A percentile compares a stretch with the other conserved stretches of the same genome.
Conservation (phyloP, 73 alveolate genomes). For the Tetrahymena borealis region DNA sequence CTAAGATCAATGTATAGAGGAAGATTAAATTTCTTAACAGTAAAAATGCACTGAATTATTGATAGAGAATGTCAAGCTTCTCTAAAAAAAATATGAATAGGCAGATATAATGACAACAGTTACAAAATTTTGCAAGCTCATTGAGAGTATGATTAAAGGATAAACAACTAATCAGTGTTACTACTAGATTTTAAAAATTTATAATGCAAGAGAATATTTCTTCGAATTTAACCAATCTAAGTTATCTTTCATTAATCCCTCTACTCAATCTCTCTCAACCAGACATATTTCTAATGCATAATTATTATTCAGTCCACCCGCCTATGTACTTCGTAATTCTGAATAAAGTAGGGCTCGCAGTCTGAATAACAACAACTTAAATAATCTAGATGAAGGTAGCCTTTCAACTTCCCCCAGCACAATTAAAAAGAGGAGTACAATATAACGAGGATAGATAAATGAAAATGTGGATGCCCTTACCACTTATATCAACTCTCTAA, state of each 20-base stretch:
- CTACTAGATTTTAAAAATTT: not conserved
- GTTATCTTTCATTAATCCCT: not conserved
- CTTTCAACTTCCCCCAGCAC: not conserved
- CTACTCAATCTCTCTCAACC: not conserved
- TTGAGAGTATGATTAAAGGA: not conserved
- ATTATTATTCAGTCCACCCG: not conserved
- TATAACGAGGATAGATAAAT: not conserved
- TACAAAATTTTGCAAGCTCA: not conserved
- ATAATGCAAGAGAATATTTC: not conserved
- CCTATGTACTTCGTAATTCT: not conserved
- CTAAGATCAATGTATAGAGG: not conserved
- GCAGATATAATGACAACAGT: not conserved
- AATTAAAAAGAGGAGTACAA: not conserved
- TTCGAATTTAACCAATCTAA: not conserved
- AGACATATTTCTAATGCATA: not conserved
- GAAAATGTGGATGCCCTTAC: not conserved
- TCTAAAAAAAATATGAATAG: not conserved
- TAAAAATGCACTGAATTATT: not conserved
- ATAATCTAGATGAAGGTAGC: not conserved
- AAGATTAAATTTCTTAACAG: not conserved
- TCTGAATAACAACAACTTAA: not conserved
- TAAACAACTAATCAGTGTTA: not conserved
- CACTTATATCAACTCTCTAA: not conserved
- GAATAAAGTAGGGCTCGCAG: not conserved
- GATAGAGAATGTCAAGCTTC: not conserved